Base-by-base conservation (phyloP, 306 rosid genomes). In the Lathyrus aphaca region DNA sequence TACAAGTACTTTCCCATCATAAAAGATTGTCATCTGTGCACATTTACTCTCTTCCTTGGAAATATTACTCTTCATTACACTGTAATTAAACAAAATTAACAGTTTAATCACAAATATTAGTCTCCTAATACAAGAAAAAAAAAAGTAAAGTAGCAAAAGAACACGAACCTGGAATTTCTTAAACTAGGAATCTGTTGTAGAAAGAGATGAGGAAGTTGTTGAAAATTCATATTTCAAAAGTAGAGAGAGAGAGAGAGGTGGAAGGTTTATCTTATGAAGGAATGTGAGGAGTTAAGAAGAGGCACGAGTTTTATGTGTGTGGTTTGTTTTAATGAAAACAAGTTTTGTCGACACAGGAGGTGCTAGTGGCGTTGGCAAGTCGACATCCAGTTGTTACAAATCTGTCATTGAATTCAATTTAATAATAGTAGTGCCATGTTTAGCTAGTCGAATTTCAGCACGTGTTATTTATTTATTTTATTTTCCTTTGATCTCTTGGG, bases 21-120 rank as follows among this genome's bases (percentile, higher is more conserved):
- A 94, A 43, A 94, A 88, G 43, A 90, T 82, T 23, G 98, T 94
- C 95, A 90, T 79, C 16, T 85, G 98, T 18, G 88, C 64, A 16
- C 54, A 70, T 45, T 69, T 79, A 7, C 76, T 25, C 71, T 73
- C 44, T 70, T 73, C 87, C 72, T 30, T 83, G 25, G 68, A 44
- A 78, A 64, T 29, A 55, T 10, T 21, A 45, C 17, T 14, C 67
- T 78, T 85, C 29, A 39, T 74, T 32, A 29, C 78, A 68, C 96
- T 91, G 85, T 6, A 63, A 25, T 46, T 1, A 46, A 46, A 46
- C 1, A 53, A 19, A 15, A 21, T 53, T 46, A 15, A 46, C 17
- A 46, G 4, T 21, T 9, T 35, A 6, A 35, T 35, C 9, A 35
- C 39, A 35, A 7, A 7, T 35, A 35, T 7, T 35, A 35, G 38